A percentile compares a stretch with the other conserved stretches of the same genome.
These are phyloP conservation scores for Penicillium sp. DNA, from an alignment of 2,329 filamentous ascomycete species.

Conservation along the genomic window DNA sequence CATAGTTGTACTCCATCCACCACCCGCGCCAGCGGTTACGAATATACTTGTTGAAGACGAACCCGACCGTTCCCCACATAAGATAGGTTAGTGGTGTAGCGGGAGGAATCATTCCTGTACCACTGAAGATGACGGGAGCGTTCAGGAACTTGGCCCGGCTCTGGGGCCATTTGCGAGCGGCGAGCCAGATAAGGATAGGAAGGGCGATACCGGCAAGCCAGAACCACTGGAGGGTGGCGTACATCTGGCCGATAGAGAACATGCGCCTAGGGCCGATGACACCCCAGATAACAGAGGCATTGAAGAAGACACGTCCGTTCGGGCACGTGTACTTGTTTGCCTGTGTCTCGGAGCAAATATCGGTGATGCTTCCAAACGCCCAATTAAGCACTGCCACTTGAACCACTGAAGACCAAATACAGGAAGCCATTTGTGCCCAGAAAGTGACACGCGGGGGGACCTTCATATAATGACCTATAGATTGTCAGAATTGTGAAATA, in stretches of 20 bases:
- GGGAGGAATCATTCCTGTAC: slow-evolving; percentile 61
- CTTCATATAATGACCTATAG: slow-evolving; percentile 30
- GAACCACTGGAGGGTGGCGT: slow-evolving; percentile 65
- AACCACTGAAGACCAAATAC: slow-evolving; percentile 46
- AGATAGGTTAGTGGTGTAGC: slow-evolving; percentile 72
- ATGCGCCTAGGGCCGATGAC: slow-evolving; percentile 68
- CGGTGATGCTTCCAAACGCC: slow-evolving; percentile 44
- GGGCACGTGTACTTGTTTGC: slow-evolving; percentile 61
- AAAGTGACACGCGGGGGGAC: slow-evolving; percentile 37
- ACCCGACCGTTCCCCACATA: slow-evolving; percentile 68
- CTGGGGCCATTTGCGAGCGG: slow-evolving; percentile 63
- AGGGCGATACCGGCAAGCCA: slow-evolving; percentile 65
- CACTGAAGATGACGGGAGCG: slow-evolving; percentile 68
- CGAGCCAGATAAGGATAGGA: slow-evolving; percentile 53
- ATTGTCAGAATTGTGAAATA: not conserved
- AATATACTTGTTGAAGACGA: slow-evolving; percentile 69
- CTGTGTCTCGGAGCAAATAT: slow-evolving; percentile 54
- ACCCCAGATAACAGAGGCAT: slow-evolving; percentile 69
- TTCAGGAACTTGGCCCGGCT: slow-evolving; percentile 66
- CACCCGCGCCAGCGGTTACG: slow-evolving; percentile 66
- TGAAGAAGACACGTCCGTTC: slow-evolving; percentile 60
- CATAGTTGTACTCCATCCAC: slow-evolving; percentile 79
- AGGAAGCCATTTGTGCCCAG: not conserved
- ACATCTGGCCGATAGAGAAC: slow-evolving; percentile 61
- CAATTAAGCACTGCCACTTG: slow-evolving; percentile 51